Evolutionary conservation across 495 filamentous ascomycete genomes (phyloP).

Genomic region (Talaromyces adpressus): DNA sequence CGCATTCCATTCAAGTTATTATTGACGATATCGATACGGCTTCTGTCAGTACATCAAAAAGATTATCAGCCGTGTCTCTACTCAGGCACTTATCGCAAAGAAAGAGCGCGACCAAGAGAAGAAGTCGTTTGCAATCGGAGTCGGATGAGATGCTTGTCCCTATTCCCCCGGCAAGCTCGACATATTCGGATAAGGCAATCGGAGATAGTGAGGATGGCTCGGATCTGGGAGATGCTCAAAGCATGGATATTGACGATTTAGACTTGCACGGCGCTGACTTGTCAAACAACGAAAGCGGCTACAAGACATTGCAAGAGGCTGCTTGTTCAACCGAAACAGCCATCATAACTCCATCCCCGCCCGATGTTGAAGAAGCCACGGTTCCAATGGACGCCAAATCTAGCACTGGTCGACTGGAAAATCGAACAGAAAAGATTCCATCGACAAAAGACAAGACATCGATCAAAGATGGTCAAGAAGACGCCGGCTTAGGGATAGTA

Average conservation of each 20-base stretch:
- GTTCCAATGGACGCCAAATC: background rate
- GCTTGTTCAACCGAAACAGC: background rate
- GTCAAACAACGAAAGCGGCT: background rate
- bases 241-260: background rate
- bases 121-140: background rate
- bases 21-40: constrained; percentile 42
- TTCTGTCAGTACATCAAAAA: constrained; percentile 23
- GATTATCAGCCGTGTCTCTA: constrained; percentile 39
- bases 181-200: background rate
- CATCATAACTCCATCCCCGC: background rate
- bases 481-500: constrained; percentile 12
- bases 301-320: background rate
- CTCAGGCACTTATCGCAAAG: constrained; percentile 36
- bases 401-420: background rate
- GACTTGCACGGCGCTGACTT: background rate
- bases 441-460: background rate
- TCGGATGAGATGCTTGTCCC: constrained; percentile 32
- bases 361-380: background rate
- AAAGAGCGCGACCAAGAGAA: background rate
- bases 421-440: background rate
- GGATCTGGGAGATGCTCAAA: background rate
- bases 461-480: background rate
- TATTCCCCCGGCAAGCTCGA: background rate
- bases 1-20: constrained; percentile 53
- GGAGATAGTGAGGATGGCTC: background rate